phyloP scores from a whole-genome alignment of 179 eudicot species.

The Drosera spatulata region DNA sequence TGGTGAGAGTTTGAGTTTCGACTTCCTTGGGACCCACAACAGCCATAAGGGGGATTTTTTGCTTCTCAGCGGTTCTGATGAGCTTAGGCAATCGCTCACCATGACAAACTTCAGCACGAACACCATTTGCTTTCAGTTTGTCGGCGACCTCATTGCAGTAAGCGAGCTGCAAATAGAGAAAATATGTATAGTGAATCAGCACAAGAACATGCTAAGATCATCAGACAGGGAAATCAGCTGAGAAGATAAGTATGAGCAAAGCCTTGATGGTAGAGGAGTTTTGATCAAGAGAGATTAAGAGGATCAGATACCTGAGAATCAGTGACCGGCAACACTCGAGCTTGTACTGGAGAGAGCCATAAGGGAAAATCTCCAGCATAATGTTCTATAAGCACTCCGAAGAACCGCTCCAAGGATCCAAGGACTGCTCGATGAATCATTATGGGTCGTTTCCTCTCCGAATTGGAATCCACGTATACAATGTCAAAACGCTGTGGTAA shows the following conservation, averaged over 20 bases:
- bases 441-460: conserved; percentile 83
- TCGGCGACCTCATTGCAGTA: conserved; percentile 55
- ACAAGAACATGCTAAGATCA: background rate
- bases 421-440: conserved; percentile 98
- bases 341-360: conserved; percentile 93
- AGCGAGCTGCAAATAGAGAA: conserved; percentile 33
- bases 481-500: conserved; percentile 93
- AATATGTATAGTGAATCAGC: background rate
- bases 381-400: conserved; percentile 94
- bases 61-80: conserved; percentile 81
- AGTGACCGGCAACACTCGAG: conserved; percentile 88
- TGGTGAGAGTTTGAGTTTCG: conserved; percentile 66
- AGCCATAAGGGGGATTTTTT: conserved; percentile 85
- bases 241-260: no score
- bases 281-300: background rate
- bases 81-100: conserved; percentile 92
- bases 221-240: background rate
- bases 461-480: conserved; percentile 75
- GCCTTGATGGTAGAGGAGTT: no score
- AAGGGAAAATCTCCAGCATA: conserved; percentile 96
- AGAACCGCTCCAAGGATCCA: conserved; percentile 91
- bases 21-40: conserved; percentile 85
- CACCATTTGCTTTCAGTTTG: conserved; percentile 48
- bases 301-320: conserved; percentile 51
- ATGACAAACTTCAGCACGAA: conserved; percentile 79